Base-by-base conservation (phyloP, 768 basidiomycete species). In the Sporobolomyces pararoseus region DNA sequence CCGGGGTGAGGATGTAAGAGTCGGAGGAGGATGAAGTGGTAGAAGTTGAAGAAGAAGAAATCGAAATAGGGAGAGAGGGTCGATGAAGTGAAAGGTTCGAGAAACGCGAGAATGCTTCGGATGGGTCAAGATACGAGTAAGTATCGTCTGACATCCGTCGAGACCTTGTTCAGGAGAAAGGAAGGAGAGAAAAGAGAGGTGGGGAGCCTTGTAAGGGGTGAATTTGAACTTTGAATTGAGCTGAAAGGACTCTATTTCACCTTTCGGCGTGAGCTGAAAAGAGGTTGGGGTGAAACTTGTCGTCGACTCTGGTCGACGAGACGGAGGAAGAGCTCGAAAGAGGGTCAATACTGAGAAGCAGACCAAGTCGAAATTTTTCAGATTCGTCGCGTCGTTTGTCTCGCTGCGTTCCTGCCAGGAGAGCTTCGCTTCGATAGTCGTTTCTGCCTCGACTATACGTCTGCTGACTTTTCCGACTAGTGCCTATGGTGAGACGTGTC, bases 61-160 rank as follows among this genome's bases (percentile, higher is more conserved):
- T 29, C 23, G 42, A 34, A 27, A 63, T 34, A 21, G 42, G 39
- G 21, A 57, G 46, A 9, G 35, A 39, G 3, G 50, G 49, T 23
- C 62, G 50, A 53, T 42, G 62, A 19, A 63, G n/a, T n/a, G 37
- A n/a, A 4, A 47, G 39, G 12, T 10, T 13, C 10, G 68, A 29
- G 44, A 69, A 60, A 17, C 55, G 46, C 19, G 65, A 34, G 29
- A 66, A 66, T 34, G 49, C 47, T 27, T 58, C 55, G 27, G 42
- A 32, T 7, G 23, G 2, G 46, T 47, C 66, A 58, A 23, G 31
- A 46, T 27, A 35, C 21, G 27, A 17, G n/a, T 29, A 42, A 7
- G 7, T 9, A 34, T 25, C 31, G 65, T 59, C 42, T 59, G 58
- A 46, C 58, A 59, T 59, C 39, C 39, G 39, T 58, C 37, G 37